These are phyloP conservation scores for Seiridium cupressi DNA, from an alignment of 2,329 filamentous ascomycete species.

Conservation along the genomic window DNA sequence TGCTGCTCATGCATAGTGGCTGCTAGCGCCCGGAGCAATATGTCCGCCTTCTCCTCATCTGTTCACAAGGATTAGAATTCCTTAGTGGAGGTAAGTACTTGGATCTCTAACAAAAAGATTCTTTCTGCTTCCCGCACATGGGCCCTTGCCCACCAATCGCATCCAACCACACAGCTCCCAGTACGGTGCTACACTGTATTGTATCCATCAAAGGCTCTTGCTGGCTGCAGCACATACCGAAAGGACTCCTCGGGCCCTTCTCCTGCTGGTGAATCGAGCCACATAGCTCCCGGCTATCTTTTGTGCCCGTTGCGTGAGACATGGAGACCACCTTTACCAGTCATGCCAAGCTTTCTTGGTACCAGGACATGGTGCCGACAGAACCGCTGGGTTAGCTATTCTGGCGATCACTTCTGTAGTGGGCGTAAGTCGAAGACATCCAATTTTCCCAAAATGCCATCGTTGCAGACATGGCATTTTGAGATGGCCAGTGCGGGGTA, in stretches of 20 bases:
- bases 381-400: no score
- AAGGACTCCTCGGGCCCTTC: no score
- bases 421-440: neutral
- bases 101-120: neutral
- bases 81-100: neutral
- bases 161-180: neutral
- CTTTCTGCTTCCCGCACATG: neutral
- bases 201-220: no score
- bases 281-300: no score
- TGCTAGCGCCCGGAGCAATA: neutral
- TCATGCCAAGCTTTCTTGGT: no score
- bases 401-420: conserved; percentile 1
- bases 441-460: conserved; percentile 16
- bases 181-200: no score
- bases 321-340: no score
- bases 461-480: conserved; percentile 13
- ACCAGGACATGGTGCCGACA: no score
- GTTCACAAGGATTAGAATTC: neutral
- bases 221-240: no score
- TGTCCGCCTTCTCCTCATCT: neutral
- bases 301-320: no score
- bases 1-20: neutral
- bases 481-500: neutral
- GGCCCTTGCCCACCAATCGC: neutral
- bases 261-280: no score